phyloP scores from a whole-genome alignment of 768 basidiomycete species.

The Auriscalpium vulgare region DNA sequence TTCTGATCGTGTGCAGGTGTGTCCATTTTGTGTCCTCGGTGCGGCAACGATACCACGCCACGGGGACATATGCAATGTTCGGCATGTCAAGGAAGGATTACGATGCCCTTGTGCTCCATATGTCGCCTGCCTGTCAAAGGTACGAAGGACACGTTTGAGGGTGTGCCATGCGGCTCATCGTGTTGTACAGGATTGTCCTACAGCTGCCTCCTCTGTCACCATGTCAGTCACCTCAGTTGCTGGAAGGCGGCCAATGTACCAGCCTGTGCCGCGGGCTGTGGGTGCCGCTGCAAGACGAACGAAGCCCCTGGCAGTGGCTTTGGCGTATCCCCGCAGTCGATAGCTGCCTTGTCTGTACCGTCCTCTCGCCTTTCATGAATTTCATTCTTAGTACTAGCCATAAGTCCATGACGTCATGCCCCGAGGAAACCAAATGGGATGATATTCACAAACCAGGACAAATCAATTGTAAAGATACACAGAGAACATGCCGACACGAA shows the following conservation, averaged over 20 bases:
- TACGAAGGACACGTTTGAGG: slow-evolving; percentile 18
- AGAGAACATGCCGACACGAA: no score
- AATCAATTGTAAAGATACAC: no score
- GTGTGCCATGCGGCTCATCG: neutral
- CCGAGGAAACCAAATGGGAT: no score
- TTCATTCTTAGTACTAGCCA: no score
- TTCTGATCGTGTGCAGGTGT: slow-evolving; percentile 23
- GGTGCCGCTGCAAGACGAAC: slow-evolving; percentile 41
- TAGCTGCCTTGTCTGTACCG: neutral
- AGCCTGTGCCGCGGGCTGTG: slow-evolving; percentile 61
- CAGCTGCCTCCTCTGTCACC: slow-evolving; percentile 53
- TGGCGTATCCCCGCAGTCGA: neutral
- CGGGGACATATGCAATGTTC: slow-evolving; percentile 45
- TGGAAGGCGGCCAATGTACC: slow-evolving; percentile 44
- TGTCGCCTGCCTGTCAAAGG: slow-evolving; percentile 76
- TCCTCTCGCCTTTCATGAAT: neutral
- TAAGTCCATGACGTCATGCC: no score
- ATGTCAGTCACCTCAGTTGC: slow-evolving; percentile 60
- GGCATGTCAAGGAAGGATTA: slow-evolving; percentile 34
- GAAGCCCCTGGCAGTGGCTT: neutral
- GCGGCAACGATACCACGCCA: slow-evolving; percentile 17
- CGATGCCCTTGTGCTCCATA: slow-evolving; percentile 53
- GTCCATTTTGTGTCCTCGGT: slow-evolving; percentile 16
- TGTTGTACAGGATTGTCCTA: slow-evolving; percentile 42
- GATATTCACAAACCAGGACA: no score